Evolutionary conservation across 2,329 filamentous ascomycete species (phyloP).

Genomic region (Diaporthe batatas): DNA sequence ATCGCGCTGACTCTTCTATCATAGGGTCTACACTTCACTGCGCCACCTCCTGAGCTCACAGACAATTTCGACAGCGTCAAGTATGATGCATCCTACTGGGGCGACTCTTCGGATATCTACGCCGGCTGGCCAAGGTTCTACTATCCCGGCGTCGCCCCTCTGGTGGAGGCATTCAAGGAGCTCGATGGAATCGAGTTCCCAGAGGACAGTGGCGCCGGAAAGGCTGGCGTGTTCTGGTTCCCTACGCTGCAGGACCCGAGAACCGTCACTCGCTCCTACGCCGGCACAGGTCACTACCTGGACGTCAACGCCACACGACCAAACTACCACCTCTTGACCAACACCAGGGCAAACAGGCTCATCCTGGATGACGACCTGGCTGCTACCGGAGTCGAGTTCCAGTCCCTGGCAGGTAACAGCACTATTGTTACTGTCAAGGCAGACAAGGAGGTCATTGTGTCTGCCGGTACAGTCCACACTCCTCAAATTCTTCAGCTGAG

Average conservation of each 20-base stretch:
- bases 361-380: conserved; percentile 42
- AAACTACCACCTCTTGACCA: conserved; percentile 51
- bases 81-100: conserved; percentile 54
- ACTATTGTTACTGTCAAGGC: conserved; percentile 45
- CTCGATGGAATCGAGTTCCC: conserved; percentile 56
- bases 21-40: conserved; percentile 43
- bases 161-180: conserved; percentile 54
- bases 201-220: conserved; percentile 55
- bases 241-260: conserved; percentile 57
- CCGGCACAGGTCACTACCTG: conserved; percentile 54
- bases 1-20: not conserved
- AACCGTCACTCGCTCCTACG: conserved; percentile 54
- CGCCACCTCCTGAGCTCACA: conserved; percentile 46
- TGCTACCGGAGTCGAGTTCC: conserved; percentile 51
- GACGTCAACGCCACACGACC: conserved; percentile 45
- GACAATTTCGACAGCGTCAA: conserved; percentile 49
- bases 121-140: conserved; percentile 56
- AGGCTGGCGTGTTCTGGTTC: conserved; percentile 58
- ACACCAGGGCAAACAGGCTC: conserved; percentile 50
- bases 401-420: conserved; percentile 41
- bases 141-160: conserved; percentile 51
- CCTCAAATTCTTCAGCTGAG: conserved; percentile 54
- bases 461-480: conserved; percentile 57
- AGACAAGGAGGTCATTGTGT: conserved; percentile 58
- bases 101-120: conserved; percentile 53